Evolutionary conservation across 2,329 filamentous ascomycete genomes (phyloP), one percentile per base, ranked within the genome.

Genomic region (Talaromyces rugulosus): DNA sequence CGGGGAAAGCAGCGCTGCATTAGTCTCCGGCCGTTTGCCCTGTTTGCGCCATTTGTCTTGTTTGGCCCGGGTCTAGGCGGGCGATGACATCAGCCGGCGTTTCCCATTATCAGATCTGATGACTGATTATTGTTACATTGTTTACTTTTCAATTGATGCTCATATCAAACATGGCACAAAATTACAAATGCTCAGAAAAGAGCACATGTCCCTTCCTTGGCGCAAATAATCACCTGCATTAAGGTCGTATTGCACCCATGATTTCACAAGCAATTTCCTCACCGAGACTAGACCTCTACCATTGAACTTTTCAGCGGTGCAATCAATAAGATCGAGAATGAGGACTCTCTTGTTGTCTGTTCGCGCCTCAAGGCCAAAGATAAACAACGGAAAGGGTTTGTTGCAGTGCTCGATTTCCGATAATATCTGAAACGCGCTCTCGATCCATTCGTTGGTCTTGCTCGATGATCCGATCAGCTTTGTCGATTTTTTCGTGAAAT

Each of bases 211-310:
- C 42, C 42, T 18, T 2, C 23, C 42, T 47, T 47, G 42, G 16
- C n/a, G 42, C 18, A 5, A 7, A 5, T 23, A n/a, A 6, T 47
- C 42, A 23, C n/a, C 42, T 5, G 51, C 51, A 55, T 55, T 42
- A 5, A 60, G 28, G 23, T 60, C 58, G 23, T 60, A 40, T 16
- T 60, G 58, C 16, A 60, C 51, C 58, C 58, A 60, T 31, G 58
- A 30, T 30, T 55, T 60, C 16, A 60, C 27, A 18, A 60, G 30
- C 27, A 60, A 16, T 1, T 44, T 52, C 18, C n/a, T 59, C 34
- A 47, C 30, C n/a, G 51, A 52, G 14, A 14, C 47, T 28, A 59
- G n/a, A 11, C 50, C n/a, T 9, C 58, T 27, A 18, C 23, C n/a
- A 12, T 16, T 30, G 23, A 36, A 34, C 9, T 51, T 42, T 23